phyloP scores from a whole-genome alignment of 2,329 filamentous ascomycete genomes.

The Endoconidiophora polonica region DNA sequence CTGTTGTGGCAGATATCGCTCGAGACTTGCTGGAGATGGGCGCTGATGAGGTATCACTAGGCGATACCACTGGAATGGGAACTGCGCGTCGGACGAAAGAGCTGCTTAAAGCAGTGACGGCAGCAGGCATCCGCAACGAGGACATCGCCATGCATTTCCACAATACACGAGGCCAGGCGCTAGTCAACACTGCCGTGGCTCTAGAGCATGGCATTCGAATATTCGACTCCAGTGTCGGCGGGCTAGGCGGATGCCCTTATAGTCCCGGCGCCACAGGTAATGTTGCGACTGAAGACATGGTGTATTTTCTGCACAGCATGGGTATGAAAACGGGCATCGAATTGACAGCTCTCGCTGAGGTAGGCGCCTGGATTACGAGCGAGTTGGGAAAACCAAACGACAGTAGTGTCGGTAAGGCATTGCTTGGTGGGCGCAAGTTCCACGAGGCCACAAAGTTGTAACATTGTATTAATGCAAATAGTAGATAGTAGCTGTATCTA shows the following conservation, averaged over 20 bases:
- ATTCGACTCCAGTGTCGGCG: slow-evolving; percentile 67
- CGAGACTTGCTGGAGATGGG: slow-evolving; percentile 64
- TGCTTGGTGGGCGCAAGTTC: slow-evolving; percentile 32
- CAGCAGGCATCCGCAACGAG: slow-evolving; percentile 50
- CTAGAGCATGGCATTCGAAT: slow-evolving; percentile 61
- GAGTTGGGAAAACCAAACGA: slow-evolving; percentile 46
- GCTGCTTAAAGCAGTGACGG: slow-evolving; percentile 45
- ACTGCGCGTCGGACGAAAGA: slow-evolving; percentile 54
- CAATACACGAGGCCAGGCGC: slow-evolving; percentile 71
- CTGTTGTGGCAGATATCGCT: slow-evolving; percentile 48
- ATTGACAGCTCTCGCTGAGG: slow-evolving; percentile 46
- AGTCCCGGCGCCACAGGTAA: slow-evolving; percentile 76
- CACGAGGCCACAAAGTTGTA: no score
- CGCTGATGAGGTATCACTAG: slow-evolving; percentile 77
- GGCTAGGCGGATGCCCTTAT: slow-evolving; percentile 72
- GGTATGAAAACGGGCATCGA: slow-evolving; percentile 62
- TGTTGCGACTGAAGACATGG: slow-evolving; percentile 68
- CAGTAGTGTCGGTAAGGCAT: slow-evolving; percentile 50
- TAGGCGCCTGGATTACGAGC: slow-evolving; percentile 55
- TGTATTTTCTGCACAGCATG: slow-evolving; percentile 59
- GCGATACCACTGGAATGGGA: slow-evolving; percentile 83
- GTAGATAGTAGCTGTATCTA: no score
- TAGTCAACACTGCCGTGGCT: slow-evolving; percentile 66
- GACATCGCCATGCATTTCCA: slow-evolving; percentile 76
- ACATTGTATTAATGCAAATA: no score